These are phyloP conservation scores for Tremellales sp. DNA, from an alignment of 1,284 basidiomycete genomes.

Conservation along the genomic window DNA sequence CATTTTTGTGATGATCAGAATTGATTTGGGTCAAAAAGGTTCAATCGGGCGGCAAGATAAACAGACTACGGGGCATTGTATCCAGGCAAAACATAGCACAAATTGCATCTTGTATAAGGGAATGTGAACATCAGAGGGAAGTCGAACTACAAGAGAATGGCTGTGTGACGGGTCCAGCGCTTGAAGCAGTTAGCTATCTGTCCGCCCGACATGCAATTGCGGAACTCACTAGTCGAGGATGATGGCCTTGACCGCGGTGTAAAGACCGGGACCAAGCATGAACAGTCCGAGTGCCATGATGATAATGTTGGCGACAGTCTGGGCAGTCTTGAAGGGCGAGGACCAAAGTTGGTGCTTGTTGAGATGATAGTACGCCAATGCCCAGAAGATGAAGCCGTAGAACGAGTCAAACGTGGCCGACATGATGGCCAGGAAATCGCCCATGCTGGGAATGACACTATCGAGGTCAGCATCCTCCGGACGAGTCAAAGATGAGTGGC, in stretches of 20 bases:
- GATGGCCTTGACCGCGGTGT: slow-evolving; percentile 52
- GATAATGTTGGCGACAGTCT: slow-evolving; percentile 45
- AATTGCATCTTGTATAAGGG: no score
- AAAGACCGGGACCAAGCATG: slow-evolving; percentile 52
- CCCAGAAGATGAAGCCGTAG: slow-evolving; percentile 51
- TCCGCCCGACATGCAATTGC: not conserved
- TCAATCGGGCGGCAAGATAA: no score
- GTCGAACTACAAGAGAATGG: slow-evolving; percentile 14
- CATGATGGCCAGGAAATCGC: slow-evolving; percentile 49
- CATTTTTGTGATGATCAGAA: no score
- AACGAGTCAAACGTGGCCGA: slow-evolving; percentile 37
- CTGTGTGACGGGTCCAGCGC: slow-evolving; percentile 8
- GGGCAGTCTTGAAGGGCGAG: slow-evolving; percentile 20
- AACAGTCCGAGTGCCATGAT: slow-evolving; percentile 48
- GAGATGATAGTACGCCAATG: slow-evolving; percentile 49
- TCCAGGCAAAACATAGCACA: no score
- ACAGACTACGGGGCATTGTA: no score
- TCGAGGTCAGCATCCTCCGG: not conserved
- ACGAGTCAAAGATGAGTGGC: not conserved
- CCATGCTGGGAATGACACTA: slow-evolving; percentile 50
- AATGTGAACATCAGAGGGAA: no score
- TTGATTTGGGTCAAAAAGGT: no score
- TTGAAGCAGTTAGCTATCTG: not conserved
- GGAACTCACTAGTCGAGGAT: slow-evolving; percentile 39
- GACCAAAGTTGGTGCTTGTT: slow-evolving; percentile 41